phyloP scores from a whole-genome alignment of 495 filamentous ascomycete genomes.

The Lophium mytilinum region DNA sequence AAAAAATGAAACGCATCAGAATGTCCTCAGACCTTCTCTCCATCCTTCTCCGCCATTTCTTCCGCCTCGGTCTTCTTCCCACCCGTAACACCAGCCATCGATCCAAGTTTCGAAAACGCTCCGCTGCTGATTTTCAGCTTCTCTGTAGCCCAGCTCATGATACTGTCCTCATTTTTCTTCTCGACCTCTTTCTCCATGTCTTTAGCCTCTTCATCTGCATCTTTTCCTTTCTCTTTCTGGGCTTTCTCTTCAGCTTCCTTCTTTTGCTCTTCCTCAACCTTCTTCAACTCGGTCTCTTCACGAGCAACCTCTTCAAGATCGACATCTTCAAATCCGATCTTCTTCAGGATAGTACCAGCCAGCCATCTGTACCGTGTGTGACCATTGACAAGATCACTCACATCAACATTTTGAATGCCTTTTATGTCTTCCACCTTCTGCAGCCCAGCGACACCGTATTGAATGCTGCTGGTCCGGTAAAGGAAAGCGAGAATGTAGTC shows the following conservation, averaged over 20 bases:
- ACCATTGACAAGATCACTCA: constrained; percentile 63
- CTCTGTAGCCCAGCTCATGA: constrained; percentile 24
- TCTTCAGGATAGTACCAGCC: constrained; percentile 57
- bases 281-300: constrained; percentile 49
- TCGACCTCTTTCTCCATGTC: constrained; percentile 31
- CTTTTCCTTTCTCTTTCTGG: constrained; percentile 36
- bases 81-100: neutral
- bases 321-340: constrained; percentile 61
- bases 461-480: constrained; percentile 67
- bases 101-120: constrained; percentile 1
- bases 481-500: constrained; percentile 71
- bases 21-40: neutral
- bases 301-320: constrained; percentile 47
- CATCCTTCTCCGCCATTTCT: constrained; percentile 18
- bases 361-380: constrained; percentile 65
- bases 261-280: constrained; percentile 51
- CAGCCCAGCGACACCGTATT: constrained; percentile 68
- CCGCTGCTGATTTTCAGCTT: constrained; percentile 17
- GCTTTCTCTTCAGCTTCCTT: constrained; percentile 44
- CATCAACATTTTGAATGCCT: constrained; percentile 67
- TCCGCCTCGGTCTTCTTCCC: constrained; percentile 11
- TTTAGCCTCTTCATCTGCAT: constrained; percentile 32
- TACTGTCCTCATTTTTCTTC: constrained; percentile 29
- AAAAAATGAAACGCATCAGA: no score
- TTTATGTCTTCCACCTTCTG: constrained; percentile 56